Conservation (phyloP, 768 basidiomycete species). For the Tylopilus balloui region DNA sequence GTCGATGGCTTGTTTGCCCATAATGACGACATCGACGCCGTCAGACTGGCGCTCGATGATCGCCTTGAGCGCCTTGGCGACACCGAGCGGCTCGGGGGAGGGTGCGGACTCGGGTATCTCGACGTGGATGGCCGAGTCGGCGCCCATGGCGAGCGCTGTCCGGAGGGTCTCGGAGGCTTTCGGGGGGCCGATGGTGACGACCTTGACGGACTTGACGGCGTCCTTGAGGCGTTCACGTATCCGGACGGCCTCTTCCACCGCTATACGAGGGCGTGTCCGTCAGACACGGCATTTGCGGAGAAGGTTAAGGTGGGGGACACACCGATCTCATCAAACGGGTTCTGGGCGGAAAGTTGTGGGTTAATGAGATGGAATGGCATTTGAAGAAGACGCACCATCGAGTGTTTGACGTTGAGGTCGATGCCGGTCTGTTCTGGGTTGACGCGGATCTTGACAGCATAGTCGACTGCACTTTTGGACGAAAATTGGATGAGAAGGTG, state of each 20-base stretch:
- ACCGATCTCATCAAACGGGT: conserved; percentile 99
- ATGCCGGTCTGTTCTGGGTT: conserved; percentile 93
- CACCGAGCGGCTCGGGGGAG: conserved; percentile 82
- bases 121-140: conserved; percentile 89
- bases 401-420: conserved; percentile 97
- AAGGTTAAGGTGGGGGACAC: neutral
- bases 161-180: conserved; percentile 88
- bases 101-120: conserved; percentile 71
- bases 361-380: neutral
- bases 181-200: conserved; percentile 89
- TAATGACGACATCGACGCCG: conserved; percentile 80
- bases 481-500: conserved; percentile 1
- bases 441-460: conserved; percentile 97
- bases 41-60: conserved; percentile 61
- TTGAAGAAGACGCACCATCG: conserved; percentile 65
- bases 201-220: conserved; percentile 79
- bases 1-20: conserved; percentile 98
- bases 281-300: neutral
- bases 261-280: conserved; percentile 35
- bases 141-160: conserved; percentile 97
- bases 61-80: conserved; percentile 81
- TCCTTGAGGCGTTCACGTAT: conserved; percentile 82
- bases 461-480: conserved; percentile 79
- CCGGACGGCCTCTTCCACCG: conserved; percentile 95
- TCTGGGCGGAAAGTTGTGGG: conserved; percentile 46